Evolutionary conservation across 2,329 filamentous ascomycete species (phyloP), one percentile per base, ranked within the genome.

Genomic region (Talaromyces amestolkiae): DNA sequence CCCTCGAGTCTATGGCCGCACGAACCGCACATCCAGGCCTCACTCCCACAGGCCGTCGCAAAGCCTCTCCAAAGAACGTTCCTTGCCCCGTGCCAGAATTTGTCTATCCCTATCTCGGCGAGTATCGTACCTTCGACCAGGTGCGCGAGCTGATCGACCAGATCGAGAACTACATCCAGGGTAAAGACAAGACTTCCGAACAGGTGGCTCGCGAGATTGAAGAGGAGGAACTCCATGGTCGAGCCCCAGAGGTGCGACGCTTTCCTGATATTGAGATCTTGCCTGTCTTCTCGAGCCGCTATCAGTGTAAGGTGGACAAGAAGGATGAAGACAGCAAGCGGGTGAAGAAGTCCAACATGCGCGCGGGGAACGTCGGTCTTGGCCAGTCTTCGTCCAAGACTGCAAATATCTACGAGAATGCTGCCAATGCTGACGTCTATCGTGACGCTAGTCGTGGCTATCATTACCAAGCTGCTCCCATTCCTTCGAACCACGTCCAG

Each of bases 181-280:
- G 49, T 9, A 59, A 72, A n/a, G 39, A 58, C 47, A 54, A 10
- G 61, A 61, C 3, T 41, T 13, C 56, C 2, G 37, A 59, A 45
- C 33, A 51, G 15, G 33, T 56, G 33, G 53, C 53, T 8, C 53
- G 53, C 3, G 33, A 49, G 43, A 19, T 22, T 1, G 43, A 54
- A 17, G 59, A 54, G 22, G 19, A 58, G 61, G 61, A 68, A 31
- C 27, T 59, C 5, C 24, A 13, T 43, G 56, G 56, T 27, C 19
- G 39, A 39, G 56, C 56, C 7, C 56, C 56, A 17, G 56, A 59
- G 19, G 37, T 45, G 13, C 37, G 56, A 6, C 39, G 68, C 22
- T 80, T 80, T 60, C 78, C 78, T 0, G 78, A 80, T 68, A 74
- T 80, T 47, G 78, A 79, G 67, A 78, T 79, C 47, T 66, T 80